These are phyloP conservation scores for Heliamphora exappendiculata DNA, from an alignment of 148 eudicot species.

Conservation along the genomic window DNA sequence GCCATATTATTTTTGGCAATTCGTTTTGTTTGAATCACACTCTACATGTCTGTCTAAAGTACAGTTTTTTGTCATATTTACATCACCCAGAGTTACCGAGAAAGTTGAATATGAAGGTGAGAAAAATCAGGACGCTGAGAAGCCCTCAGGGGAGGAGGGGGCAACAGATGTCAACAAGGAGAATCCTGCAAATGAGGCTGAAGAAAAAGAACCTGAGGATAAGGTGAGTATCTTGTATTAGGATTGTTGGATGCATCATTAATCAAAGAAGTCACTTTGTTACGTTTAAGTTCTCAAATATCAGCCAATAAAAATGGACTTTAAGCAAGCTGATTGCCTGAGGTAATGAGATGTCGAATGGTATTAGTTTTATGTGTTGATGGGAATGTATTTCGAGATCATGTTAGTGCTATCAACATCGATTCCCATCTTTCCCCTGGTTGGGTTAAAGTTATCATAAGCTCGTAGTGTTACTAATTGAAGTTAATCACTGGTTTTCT, in stretches of 20 bases:
- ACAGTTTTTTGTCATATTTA: neutral
- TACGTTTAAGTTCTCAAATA: neutral
- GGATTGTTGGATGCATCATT: neutral
- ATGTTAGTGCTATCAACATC: neutral
- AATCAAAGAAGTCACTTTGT: neutral
- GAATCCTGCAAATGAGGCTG: slow-evolving; percentile 43
- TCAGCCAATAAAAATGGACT: neutral
- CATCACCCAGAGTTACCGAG: slow-evolving; percentile 42
- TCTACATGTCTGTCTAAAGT: neutral
- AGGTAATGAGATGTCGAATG: neutral
- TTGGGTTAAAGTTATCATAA: neutral
- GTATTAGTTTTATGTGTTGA: neutral
- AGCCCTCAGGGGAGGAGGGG: slow-evolving; percentile 47
- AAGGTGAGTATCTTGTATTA: slow-evolving; percentile 35
- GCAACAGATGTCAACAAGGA: slow-evolving; percentile 57
- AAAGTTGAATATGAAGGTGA: slow-evolving; percentile 50
- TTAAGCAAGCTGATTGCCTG: neutral
- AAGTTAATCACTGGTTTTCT: neutral
- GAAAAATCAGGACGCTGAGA: slow-evolving; percentile 40
- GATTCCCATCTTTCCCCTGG: neutral
- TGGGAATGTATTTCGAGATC: neutral
- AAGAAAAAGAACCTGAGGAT: slow-evolving; percentile 79
- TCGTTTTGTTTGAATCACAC: neutral
- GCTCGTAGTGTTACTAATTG: too few species aligned
- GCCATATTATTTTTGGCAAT: neutral